phyloP scores from a whole-genome alignment of 2,329 filamentous ascomycete genomes.

The Microdochium paspali region DNA sequence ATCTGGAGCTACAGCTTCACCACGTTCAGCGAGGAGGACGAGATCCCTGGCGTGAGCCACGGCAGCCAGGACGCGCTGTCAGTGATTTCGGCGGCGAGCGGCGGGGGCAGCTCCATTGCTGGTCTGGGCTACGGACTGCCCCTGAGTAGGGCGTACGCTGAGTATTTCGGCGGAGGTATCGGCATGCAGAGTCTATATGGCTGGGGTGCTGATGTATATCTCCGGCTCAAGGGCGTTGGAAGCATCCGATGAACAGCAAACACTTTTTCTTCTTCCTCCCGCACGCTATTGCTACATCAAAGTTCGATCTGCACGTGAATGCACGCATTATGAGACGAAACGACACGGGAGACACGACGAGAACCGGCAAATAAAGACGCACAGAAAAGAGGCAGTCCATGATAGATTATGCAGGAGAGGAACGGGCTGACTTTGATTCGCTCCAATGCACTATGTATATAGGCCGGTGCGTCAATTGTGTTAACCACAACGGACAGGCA shows the following conservation, averaged over 20 bases:
- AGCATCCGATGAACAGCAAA: slow-evolving; percentile 38
- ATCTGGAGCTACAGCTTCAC: slow-evolving; percentile 98
- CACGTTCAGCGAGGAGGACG: slow-evolving; percentile 69
- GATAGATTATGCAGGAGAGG: too few relatives aligned
- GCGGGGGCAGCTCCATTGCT: slow-evolving; percentile 75
- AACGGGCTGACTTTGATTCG: too few relatives aligned
- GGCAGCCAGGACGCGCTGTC: slow-evolving; percentile 59
- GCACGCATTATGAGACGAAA: too few relatives aligned
- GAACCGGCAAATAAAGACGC: too few relatives aligned
- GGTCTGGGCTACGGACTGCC: slow-evolving; percentile 90
- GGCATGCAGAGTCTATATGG: slow-evolving; percentile 92
- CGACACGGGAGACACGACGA: too few relatives aligned
- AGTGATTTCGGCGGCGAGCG: slow-evolving; percentile 62
- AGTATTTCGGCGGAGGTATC: slow-evolving; percentile 96
- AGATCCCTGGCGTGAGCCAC: slow-evolving; percentile 29
- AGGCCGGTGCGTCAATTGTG: too few relatives aligned
- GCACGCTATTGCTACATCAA: too few relatives aligned
- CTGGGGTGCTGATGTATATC: slow-evolving; percentile 71
- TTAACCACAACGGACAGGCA: too few relatives aligned
- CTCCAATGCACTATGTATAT: too few relatives aligned
- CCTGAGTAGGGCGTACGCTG: slow-evolving; percentile 83
- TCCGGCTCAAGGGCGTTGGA: slow-evolving; percentile 54
- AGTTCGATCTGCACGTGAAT: too few relatives aligned
- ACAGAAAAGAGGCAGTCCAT: too few relatives aligned
- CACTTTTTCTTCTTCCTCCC: too few relatives aligned